These are phyloP conservation scores for Quercus dentata DNA, from an alignment of 306 rosid species.

Conservation along the genomic window DNA sequence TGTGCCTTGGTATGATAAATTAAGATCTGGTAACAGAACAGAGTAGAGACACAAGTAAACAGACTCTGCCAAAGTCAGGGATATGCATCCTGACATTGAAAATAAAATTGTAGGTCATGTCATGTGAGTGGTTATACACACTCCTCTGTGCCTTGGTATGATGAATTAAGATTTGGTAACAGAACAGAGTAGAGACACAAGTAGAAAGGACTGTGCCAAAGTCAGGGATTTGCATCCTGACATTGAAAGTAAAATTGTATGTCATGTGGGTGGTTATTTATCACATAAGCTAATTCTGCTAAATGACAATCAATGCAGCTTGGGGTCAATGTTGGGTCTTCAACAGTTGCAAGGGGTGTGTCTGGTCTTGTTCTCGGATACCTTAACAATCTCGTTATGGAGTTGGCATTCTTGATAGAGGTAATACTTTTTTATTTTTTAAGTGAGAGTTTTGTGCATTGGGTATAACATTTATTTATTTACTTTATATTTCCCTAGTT, in stretches of 20 bases:
- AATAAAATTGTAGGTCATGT: neutral
- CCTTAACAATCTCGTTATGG: conserved; percentile 77
- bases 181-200: neutral
- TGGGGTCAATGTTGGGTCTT: conserved; percentile 68
- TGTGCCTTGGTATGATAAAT: neutral
- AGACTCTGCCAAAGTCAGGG: no score
- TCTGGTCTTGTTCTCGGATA: conserved; percentile 76
- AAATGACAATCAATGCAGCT: conserved; percentile 34
- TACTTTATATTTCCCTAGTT: no score
- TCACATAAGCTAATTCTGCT: neutral
- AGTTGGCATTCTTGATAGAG: conserved; percentile 93
- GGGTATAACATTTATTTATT: no score
- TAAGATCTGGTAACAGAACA: neutral
- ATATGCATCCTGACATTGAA: no score
- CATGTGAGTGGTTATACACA: neutral
- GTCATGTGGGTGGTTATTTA: neutral
- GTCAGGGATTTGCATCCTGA: no score
- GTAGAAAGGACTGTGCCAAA: no score
- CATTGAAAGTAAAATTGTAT: neutral
- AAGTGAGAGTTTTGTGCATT: no score
- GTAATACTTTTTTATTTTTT: conserved; percentile 21
- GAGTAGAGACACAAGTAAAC: neutral
- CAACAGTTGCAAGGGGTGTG: conserved; percentile 85
- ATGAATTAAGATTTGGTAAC: neutral
- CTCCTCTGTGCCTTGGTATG: neutral